Percentiles rank a stretch among this genome's conserved stretches.
Evolutionary conservation across 2,329 filamentous ascomycete genomes (phyloP).

Genomic region (Pseudopithomyces chartarum): DNA sequence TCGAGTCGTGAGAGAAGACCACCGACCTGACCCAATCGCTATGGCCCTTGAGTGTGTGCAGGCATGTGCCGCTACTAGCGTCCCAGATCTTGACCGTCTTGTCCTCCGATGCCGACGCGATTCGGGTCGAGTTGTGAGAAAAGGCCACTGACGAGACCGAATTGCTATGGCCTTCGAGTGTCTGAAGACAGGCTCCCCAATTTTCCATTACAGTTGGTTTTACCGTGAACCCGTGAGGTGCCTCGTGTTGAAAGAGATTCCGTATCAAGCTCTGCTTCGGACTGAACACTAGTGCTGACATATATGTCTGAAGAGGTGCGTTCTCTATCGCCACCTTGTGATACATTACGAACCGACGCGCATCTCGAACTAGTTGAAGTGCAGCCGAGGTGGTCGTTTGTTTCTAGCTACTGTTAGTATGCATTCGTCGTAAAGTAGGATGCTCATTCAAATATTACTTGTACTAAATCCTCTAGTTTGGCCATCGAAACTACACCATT

Average conservation of each 20-base stretch:
- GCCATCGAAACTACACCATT: neutral
- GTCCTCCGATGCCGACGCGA: neutral
- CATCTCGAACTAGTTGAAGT: neutral
- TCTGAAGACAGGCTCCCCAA: constrained; percentile 20
- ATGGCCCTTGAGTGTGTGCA: neutral
- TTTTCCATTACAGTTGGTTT: constrained; percentile 10
- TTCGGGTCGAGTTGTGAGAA: neutral
- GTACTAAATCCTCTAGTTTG: neutral
- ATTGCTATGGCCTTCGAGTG: too few species aligned
- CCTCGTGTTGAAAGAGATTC: neutral
- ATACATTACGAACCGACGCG: neutral
- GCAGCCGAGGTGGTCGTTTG: neutral
- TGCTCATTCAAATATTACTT: neutral
- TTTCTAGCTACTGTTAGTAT: neutral
- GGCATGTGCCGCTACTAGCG: neutral
- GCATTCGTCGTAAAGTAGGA: too few species aligned
- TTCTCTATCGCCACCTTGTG: neutral
- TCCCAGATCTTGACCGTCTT: neutral
- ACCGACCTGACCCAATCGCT: neutral
- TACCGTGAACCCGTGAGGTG: constrained; percentile 8
- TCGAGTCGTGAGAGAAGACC: neutral
- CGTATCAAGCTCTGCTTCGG: constrained; percentile 14
- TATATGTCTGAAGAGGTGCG: neutral
- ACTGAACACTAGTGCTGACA: constrained; percentile 17
- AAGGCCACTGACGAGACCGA: constrained; percentile 60